These are phyloP conservation scores for Ustilago tritici DNA, from an alignment of 1,284 basidiomycete species.

Conservation along the genomic window DNA sequence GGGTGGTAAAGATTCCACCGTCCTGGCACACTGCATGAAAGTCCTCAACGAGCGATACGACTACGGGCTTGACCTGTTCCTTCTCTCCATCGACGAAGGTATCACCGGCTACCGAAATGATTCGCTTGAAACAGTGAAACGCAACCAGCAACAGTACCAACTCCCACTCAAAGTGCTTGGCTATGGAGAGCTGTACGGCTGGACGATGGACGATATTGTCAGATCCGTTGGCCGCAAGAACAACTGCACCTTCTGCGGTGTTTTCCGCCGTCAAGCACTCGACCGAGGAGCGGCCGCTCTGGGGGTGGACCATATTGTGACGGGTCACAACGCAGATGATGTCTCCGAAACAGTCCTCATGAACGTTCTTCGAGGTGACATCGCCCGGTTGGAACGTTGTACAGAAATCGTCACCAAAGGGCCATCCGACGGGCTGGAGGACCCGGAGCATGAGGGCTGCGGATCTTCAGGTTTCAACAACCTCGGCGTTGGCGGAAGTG, in stretches of 20 bases:
- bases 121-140: constrained; percentile 97
- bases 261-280: constrained; percentile 94
- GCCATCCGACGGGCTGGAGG: constrained; percentile 40
- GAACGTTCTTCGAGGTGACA: constrained; percentile 99
- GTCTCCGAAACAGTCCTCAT: constrained; percentile 98
- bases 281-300: constrained; percentile 91
- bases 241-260: constrained; percentile 99
- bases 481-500: constrained; percentile 76
- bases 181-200: constrained; percentile 96
- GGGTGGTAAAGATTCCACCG: constrained; percentile 98
- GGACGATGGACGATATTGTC: constrained; percentile 99
- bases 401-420: constrained; percentile 81
- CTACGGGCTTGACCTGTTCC: constrained; percentile 89
- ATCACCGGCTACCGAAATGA: constrained; percentile 99
- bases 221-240: constrained; percentile 94
- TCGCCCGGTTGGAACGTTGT: constrained; percentile 90
- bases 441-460: constrained; percentile 69
- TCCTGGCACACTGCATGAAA: constrained; percentile 96
- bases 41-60: constrained; percentile 91
- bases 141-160: constrained; percentile 93
- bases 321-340: constrained; percentile 98
- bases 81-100: constrained; percentile 97
- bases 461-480: constrained; percentile 45
- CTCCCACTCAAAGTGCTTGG: constrained; percentile 95
- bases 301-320: constrained; percentile 96